These are phyloP conservation scores for Murraya koenigii DNA, from an alignment of 345 rosid genomes.

Conservation along the genomic window DNA sequence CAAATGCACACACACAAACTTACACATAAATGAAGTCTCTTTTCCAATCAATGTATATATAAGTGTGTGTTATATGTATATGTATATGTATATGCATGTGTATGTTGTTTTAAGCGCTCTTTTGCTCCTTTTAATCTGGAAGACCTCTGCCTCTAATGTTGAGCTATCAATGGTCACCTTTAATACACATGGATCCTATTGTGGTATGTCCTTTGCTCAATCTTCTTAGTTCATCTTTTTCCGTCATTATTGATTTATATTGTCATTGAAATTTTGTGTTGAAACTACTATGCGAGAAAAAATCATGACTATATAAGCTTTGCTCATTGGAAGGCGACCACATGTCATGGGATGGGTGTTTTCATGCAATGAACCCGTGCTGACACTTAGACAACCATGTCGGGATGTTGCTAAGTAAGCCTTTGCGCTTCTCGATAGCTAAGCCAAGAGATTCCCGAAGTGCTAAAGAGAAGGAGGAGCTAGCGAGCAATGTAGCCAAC, in stretches of 20 bases:
- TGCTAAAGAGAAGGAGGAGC: too few species aligned
- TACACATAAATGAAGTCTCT: too few species aligned
- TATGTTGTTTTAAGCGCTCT: not conserved
- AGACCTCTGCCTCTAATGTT: slow-evolving; percentile 46
- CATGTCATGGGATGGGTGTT: too few species aligned
- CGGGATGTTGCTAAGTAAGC: too few species aligned
- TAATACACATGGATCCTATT: slow-evolving; percentile 75
- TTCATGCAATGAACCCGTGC: too few species aligned
- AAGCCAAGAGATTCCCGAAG: too few species aligned
- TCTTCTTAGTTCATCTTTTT: slow-evolving; percentile 2
- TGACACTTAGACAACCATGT: too few species aligned
- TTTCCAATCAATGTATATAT: not conserved
- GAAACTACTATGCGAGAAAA: slow-evolving; percentile 1
- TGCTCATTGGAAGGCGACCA: not conserved
- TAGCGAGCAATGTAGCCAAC: too few species aligned
- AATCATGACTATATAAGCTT: not conserved
- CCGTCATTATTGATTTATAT: not conserved
- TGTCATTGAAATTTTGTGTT: slow-evolving; percentile 3
- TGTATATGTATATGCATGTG: not conserved
- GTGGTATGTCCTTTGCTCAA: slow-evolving; percentile 38
- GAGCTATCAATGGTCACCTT: slow-evolving; percentile 79
- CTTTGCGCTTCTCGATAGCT: too few species aligned
- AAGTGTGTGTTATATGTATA: not conserved
- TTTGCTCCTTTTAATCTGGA: slow-evolving; percentile 40
- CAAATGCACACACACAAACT: not conserved